Evolutionary conservation across 257 asterid species (phyloP).

Genomic region (Solanum dulcamara): DNA sequence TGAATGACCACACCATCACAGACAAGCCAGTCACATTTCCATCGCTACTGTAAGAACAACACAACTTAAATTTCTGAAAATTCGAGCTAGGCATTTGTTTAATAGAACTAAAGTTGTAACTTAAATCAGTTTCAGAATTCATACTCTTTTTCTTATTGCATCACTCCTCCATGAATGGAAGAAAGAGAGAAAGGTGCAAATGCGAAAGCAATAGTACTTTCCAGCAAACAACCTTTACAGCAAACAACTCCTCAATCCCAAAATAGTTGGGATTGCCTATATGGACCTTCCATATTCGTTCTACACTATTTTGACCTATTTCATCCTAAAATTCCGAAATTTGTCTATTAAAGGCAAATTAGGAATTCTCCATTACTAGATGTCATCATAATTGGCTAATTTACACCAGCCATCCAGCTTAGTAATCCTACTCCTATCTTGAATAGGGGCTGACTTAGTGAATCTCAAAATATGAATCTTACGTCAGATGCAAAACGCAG

Average conservation of each 20-base stretch:
- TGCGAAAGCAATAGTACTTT: not conserved
- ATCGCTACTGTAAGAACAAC: not conserved
- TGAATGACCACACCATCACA: not conserved
- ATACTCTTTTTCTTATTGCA: not conserved
- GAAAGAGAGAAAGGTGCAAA: not conserved
- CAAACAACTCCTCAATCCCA: not conserved
- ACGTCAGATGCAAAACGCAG: not conserved
- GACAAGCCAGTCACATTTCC: not conserved
- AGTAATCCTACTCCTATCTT: not conserved
- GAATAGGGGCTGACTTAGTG: not conserved
- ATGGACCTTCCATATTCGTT: not conserved
- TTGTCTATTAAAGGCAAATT: not conserved
- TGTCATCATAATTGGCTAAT: not conserved
- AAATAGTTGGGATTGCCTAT: not conserved
- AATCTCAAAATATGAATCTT: not conserved
- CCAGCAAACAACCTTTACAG: not conserved
- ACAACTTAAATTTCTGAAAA: not conserved
- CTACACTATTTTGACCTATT: not conserved
- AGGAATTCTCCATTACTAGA: not conserved
- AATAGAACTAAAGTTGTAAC: not conserved
- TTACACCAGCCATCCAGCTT: not conserved
- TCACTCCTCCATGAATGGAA: not conserved
- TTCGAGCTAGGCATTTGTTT: not conserved
- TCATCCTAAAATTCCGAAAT: not conserved
- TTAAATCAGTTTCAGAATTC: not conserved